A percentile compares a stretch with the other conserved stretches of the same genome.
Conservation (phyloP, 129 eudicot genomes). For the Flaveria brownii region DNA sequence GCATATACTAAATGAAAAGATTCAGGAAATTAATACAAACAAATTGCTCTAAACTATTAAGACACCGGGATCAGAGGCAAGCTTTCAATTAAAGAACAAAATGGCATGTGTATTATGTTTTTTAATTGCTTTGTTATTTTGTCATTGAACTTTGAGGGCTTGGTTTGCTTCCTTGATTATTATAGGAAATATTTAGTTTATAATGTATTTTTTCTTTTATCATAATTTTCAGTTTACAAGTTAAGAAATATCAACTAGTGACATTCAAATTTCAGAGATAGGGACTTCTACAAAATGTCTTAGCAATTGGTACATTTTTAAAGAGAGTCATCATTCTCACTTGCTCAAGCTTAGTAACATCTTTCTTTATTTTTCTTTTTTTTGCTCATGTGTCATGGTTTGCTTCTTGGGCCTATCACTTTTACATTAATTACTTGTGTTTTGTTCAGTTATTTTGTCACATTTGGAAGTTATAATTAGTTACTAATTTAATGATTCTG, state of each 20-base stretch:
- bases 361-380: no score
- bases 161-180: background rate
- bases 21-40: slow-evolving; percentile 69
- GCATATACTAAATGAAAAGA: slow-evolving; percentile 29
- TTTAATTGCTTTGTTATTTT: no score
- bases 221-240: slow-evolving; percentile 50
- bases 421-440: no score
- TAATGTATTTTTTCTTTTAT: background rate
- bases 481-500: no score
- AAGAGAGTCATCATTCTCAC: slow-evolving; percentile 47
- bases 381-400: slow-evolving; percentile 88
- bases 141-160: no score
- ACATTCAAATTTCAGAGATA: slow-evolving; percentile 65
- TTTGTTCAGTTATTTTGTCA: background rate
- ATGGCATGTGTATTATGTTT: slow-evolving; percentile 53
- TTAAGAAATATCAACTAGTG: slow-evolving; percentile 76
- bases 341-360: slow-evolving; percentile 70
- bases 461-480: no score
- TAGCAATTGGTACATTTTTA: slow-evolving; percentile 35
- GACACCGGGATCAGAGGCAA: slow-evolving; percentile 38
- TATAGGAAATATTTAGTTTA: background rate
- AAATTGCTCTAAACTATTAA: slow-evolving; percentile 73
- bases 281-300: slow-evolving; percentile 45
- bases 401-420: no score
- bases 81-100: slow-evolving; percentile 48